Conservation (phyloP, 2,329 filamentous ascomycete species). For the Fusarium algeriense region DNA sequence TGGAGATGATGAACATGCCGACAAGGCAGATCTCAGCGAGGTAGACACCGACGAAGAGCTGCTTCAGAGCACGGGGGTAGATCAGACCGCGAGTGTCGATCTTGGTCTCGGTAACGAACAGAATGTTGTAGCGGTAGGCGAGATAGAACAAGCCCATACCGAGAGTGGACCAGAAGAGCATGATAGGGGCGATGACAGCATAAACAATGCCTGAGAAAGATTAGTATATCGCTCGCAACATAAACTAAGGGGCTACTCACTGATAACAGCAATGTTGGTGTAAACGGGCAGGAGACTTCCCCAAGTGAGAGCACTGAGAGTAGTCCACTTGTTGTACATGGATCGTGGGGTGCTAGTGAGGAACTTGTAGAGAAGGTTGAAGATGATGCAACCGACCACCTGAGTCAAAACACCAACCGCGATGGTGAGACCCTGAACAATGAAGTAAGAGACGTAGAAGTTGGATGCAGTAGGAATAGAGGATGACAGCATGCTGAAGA, state of each 20-base stretch:
- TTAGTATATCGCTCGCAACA: conserved; percentile 31
- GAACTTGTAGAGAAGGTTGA: conserved; percentile 75
- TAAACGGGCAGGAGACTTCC: conserved; percentile 81
- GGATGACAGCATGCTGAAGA: conserved; percentile 74
- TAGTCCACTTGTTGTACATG: conserved; percentile 80
- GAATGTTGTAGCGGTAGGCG: conserved; percentile 86
- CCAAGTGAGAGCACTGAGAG: conserved; percentile 77
- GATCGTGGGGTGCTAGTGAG: conserved; percentile 82
- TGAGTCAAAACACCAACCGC: conserved; percentile 80
- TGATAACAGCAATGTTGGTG: conserved; percentile 79
- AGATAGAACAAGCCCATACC: conserved; percentile 85
- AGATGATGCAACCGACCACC: conserved; percentile 73
- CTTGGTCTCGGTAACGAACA: conserved; percentile 82
- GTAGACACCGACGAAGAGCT: conserved; percentile 85
- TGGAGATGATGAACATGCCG: conserved; percentile 81
- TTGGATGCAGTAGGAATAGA: conserved; percentile 87
- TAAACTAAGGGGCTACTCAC: conserved; percentile 51
- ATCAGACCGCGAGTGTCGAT: conserved; percentile 91
- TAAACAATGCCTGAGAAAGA: conserved; percentile 73
- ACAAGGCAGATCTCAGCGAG: conserved; percentile 83
- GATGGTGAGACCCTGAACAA: conserved; percentile 84
- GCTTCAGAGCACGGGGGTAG: conserved; percentile 89
- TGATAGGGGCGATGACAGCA: conserved; percentile 84
- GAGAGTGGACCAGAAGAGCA: conserved; percentile 82
- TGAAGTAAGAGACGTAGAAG: conserved; percentile 92